phyloP scores from a whole-genome alignment of 768 basidiomycete genomes.

The Nevesoporus exiguus region DNA sequence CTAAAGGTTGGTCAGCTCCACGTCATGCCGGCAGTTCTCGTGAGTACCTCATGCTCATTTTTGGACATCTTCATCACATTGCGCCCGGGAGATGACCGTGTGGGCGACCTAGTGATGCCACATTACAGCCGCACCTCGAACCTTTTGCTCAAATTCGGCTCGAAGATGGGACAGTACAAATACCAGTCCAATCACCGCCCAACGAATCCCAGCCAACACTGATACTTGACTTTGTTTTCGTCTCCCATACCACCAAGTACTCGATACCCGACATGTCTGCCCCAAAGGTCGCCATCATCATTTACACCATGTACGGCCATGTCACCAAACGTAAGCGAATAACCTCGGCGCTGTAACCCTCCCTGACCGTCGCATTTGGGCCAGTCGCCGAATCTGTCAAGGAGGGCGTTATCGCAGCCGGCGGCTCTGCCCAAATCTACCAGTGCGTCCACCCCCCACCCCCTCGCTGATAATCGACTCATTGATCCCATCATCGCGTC shows the following conservation, averaged over 20 bases:
- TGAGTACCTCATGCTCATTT: constrained; percentile 12
- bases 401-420: constrained; percentile 44
- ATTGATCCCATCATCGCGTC: not conserved
- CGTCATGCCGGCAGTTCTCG: constrained; percentile 7
- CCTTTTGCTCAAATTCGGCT: not conserved
- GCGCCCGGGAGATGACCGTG: constrained; percentile 1
- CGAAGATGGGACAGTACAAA: constrained; percentile 7
- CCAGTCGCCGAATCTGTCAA: constrained; percentile 61
- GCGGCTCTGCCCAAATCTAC: constrained; percentile 50
- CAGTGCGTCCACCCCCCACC: constrained; percentile 42
- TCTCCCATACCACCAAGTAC: no score
- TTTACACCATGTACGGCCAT: constrained; percentile 75
- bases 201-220: not conserved
- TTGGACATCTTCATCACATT: constrained; percentile 6
- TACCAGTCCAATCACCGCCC: constrained; percentile 1
- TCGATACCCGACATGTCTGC: constrained; percentile 50
- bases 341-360: not conserved
- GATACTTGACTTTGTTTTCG: not conserved
- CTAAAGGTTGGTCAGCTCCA: not conserved
- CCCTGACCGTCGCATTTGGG: not conserved
- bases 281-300: constrained; percentile 58
- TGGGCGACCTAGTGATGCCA: constrained; percentile 7
- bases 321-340: constrained; percentile 56
- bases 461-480: no score
- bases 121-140: not conserved